These are phyloP conservation scores for Penicillium sclerotiorum DNA, from an alignment of 2,329 filamentous ascomycete genomes.

Conservation along the genomic window DNA sequence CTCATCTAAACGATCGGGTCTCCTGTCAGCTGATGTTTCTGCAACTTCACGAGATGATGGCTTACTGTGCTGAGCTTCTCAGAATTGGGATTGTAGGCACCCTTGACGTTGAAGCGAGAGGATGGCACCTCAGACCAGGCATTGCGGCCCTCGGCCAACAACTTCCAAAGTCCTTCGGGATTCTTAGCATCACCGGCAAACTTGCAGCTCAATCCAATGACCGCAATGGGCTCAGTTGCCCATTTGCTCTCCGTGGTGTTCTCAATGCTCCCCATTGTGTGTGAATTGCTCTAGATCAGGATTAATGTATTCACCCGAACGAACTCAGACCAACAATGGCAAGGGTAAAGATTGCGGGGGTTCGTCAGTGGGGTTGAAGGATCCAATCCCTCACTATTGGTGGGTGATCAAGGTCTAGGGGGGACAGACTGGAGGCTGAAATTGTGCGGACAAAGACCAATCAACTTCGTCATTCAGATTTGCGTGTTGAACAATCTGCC, in stretches of 20 bases:
- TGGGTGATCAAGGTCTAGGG: too few species aligned
- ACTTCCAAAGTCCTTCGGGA: slow-evolving; percentile 24
- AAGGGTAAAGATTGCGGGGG: too few species aligned
- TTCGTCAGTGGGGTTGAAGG: too few species aligned
- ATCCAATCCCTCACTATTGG: too few species aligned
- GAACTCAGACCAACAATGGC: too few species aligned
- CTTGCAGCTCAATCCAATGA: slow-evolving; percentile 28
- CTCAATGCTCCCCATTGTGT: too few species aligned
- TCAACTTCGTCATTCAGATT: too few species aligned
- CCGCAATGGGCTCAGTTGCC: slow-evolving; percentile 26
- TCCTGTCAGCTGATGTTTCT: not conserved
- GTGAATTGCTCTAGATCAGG: too few species aligned
- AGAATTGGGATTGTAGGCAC: slow-evolving; percentile 25
- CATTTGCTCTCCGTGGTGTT: not conserved
- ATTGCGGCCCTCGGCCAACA: slow-evolving; percentile 17
- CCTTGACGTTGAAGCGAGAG: slow-evolving; percentile 23
- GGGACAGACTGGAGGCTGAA: too few species aligned
- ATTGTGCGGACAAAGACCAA: too few species aligned
- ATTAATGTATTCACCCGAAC: too few species aligned
- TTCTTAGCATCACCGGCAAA: slow-evolving; percentile 26
- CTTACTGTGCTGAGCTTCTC: slow-evolving; percentile 20
- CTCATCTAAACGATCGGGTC: not conserved
- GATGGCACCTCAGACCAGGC: slow-evolving; percentile 18
- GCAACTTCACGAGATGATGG: not conserved
- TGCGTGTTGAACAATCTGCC: too few species aligned